A percentile compares a stretch with the other conserved stretches of the same genome.
Evolutionary conservation across 495 filamentous ascomycete species (phyloP).

Genomic region (Chaetomidium leptoderma): DNA sequence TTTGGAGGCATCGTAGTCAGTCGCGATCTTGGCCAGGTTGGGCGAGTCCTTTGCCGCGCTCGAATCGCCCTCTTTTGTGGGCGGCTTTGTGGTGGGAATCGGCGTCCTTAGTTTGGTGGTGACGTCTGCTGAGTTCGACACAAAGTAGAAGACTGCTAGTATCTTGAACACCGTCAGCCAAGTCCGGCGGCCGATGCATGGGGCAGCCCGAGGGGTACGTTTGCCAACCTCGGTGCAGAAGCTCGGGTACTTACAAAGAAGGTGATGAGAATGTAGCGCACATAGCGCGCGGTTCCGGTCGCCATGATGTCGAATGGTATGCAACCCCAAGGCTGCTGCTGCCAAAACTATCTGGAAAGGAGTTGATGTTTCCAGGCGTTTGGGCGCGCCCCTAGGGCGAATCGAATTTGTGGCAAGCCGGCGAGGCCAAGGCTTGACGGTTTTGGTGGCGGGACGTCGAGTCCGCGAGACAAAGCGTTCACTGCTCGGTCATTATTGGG

Average conservation of each 20-base stretch:
- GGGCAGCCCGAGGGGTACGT: background rate
- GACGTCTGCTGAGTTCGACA: conserved; percentile 62
- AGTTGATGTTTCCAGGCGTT: conserved; percentile 6
- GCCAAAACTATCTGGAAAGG: background rate
- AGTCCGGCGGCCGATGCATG: background rate
- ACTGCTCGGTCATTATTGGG: conserved; percentile 13
- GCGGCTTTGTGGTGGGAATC: background rate
- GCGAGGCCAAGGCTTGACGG: conserved; percentile 13
- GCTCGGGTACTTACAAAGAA: conserved; percentile 67
- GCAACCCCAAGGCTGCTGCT: background rate
- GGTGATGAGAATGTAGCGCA: conserved; percentile 86
- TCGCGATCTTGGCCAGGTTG: conserved; percentile 12
- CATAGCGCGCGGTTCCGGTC: conserved; percentile 60
- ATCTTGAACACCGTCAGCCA: conserved; percentile 46
- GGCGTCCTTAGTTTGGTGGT: conserved; percentile 3
- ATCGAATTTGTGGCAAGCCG: background rate
- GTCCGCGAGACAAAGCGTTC: conserved; percentile 9
- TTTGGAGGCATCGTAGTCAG: conserved; percentile 43
- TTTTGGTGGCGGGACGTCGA: conserved; percentile 11
- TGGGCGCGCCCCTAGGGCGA: background rate
- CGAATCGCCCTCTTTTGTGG: background rate
- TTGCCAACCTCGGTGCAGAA: background rate
- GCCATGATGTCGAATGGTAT: conserved; percentile 49
- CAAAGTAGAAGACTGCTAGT: conserved; percentile 70
- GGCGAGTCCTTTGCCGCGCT: conserved; percentile 6